phyloP scores from a whole-genome alignment of 768 basidiomycete genomes.

The Albatrellus ellisii region DNA sequence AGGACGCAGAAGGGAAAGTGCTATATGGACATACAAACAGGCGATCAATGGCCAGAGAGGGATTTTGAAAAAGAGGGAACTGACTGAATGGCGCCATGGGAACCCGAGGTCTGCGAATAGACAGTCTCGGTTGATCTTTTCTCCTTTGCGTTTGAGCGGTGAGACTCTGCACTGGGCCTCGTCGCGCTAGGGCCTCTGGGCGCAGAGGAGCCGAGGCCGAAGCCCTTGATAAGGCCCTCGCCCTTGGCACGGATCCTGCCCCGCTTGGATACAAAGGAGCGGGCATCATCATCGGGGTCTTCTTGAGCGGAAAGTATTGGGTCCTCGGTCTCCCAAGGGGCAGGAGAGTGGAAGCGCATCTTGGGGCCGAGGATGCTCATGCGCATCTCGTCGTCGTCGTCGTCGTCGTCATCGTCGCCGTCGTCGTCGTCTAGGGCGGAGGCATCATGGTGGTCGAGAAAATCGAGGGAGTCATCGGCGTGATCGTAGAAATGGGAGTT shows the following conservation, averaged over 20 bases:
- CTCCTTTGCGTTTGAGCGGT: slow-evolving; percentile 32
- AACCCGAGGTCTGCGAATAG: slow-evolving; percentile 31
- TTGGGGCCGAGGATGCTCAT: slow-evolving; percentile 73
- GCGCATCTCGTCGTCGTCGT: slow-evolving; percentile 32
- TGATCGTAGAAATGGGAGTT: slow-evolving; percentile 10
- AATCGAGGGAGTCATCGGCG: slow-evolving; percentile 13
- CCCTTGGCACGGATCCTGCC: slow-evolving; percentile 19
- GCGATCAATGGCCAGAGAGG: too few species aligned
- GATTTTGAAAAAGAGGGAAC: slow-evolving; percentile 22
- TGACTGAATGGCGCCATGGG: slow-evolving; percentile 47
- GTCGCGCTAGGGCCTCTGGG: slow-evolving; percentile 26
- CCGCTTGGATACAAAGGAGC: slow-evolving; percentile 18
- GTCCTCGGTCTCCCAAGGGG: slow-evolving; percentile 68
- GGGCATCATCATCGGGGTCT: slow-evolving; percentile 28
- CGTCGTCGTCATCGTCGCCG: slow-evolving; percentile 11
- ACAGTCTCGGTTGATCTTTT: slow-evolving; percentile 50
- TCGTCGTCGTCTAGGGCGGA: not conserved
- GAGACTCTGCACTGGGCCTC: slow-evolving; percentile 57
- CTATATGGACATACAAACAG: slow-evolving; percentile 26
- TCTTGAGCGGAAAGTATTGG: slow-evolving; percentile 31
- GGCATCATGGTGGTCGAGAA: slow-evolving; percentile 21
- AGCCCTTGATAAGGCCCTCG: slow-evolving; percentile 30
- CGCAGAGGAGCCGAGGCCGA: slow-evolving; percentile 23
- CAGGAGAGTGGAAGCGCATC: slow-evolving; percentile 69
- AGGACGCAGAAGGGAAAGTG: slow-evolving; percentile 47